Evolutionary conservation across 1,139 yeast species (phyloP).

Genomic region (Yamadazyma diddensiae): DNA sequence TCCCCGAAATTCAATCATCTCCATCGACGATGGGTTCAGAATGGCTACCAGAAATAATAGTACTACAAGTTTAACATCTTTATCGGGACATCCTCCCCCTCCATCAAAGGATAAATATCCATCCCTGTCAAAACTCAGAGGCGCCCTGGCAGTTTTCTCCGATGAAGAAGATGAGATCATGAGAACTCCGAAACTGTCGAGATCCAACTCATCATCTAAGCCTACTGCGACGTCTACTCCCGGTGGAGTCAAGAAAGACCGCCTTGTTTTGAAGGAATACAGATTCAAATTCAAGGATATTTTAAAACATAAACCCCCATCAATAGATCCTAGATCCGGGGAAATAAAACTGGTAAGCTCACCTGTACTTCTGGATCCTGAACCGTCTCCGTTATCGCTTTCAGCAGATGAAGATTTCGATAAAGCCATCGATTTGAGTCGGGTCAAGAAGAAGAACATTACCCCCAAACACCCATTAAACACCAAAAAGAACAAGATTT

Average conservation of each 20-base stretch:
- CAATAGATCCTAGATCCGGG: conserved; percentile 8
- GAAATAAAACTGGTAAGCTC: not conserved
- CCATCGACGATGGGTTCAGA: conserved; percentile 32
- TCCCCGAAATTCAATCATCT: conserved; percentile 43
- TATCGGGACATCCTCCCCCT: conserved; percentile 6
- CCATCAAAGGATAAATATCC: not conserved
- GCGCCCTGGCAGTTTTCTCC: conserved; percentile 16
- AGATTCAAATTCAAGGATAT: conserved; percentile 28
- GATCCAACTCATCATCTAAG: conserved; percentile 1
- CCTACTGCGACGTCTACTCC: not conserved
- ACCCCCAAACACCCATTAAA: not conserved
- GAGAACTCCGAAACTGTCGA: conserved; percentile 1
- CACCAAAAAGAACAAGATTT: conserved; percentile 24
- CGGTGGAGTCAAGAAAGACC: conserved; percentile 4
- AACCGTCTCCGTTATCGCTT: conserved; percentile 24
- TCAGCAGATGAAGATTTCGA: conserved; percentile 11
- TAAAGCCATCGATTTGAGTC: conserved; percentile 11
- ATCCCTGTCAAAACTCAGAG: conserved; percentile 17
- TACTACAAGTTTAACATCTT: conserved; percentile 23
- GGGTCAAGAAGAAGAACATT: conserved; percentile 1
- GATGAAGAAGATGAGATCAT: conserved; percentile 35
- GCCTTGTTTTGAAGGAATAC: conserved; percentile 24
- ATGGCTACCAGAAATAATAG: conserved; percentile 35
- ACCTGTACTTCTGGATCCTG: conserved; percentile 7
- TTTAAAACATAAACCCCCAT: conserved; percentile 9